Evolutionary conservation across 371 early-diverging fungal species (phyloP).

Genomic region (Fennellomyces sp.): DNA sequence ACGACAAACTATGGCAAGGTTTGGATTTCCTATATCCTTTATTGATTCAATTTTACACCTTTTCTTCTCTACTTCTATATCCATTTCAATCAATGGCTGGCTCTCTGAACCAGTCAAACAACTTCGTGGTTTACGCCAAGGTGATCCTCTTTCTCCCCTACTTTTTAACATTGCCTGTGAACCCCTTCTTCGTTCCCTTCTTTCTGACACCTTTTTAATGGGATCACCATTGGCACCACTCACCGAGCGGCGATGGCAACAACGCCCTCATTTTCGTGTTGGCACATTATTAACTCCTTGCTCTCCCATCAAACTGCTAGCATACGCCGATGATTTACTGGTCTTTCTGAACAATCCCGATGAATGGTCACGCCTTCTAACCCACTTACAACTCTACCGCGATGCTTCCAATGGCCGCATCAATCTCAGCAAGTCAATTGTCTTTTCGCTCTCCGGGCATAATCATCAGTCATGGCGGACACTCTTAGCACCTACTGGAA

Average conservation of each 20-base stretch:
- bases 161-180: conserved; percentile 24
- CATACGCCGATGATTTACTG: conserved; percentile 16
- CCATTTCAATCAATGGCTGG: conserved; percentile 19
- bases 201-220: background rate
- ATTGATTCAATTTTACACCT: background rate
- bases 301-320: background rate
- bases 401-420: conserved; percentile 7
- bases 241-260: background rate
- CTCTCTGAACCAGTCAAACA: conserved; percentile 7
- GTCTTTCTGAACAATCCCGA: background rate
- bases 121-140: conserved; percentile 15
- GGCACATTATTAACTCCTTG: background rate
- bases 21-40: background rate
- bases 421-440: conserved; percentile 3
- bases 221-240: background rate
- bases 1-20: background rate
- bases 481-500: background rate
- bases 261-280: background rate
- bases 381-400: background rate
- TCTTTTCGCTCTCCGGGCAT: background rate
- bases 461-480: background rate
- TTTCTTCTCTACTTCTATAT: background rate
- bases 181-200: conserved; percentile 14
- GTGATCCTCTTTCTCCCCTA: conserved; percentile 19
- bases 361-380: background rate